Percentiles rank a stretch among this genome's conserved stretches.
phyloP scores from a whole-genome alignment of 1,139 yeast genomes.

The Candida labiduridarum region DNA sequence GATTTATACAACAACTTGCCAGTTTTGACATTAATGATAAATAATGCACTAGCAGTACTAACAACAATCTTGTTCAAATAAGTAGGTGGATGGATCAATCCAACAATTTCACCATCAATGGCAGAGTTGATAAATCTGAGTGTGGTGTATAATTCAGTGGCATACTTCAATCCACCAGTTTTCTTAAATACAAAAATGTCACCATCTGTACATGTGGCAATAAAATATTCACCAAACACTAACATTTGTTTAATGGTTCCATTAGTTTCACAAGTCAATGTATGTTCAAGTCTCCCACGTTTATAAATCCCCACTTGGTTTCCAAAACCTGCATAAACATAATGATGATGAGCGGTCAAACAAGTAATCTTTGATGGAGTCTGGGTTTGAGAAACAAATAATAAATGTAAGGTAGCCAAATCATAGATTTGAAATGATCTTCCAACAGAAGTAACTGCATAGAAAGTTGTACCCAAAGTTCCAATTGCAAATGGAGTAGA shows the following conservation, averaged over 20 bases:
- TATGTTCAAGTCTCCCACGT: conserved; percentile 75
- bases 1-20: conserved; percentile 72
- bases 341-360: conserved; percentile 80
- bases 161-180: conserved; percentile 47
- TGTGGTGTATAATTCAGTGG: conserved; percentile 69
- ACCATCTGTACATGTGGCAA: conserved; percentile 58
- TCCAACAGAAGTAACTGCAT: conserved; percentile 89
- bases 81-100: conserved; percentile 83
- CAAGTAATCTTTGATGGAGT: conserved; percentile 71
- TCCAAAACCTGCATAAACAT: conserved; percentile 79
- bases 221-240: conserved; percentile 79
- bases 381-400: conserved; percentile 84
- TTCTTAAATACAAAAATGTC: conserved; percentile 67
- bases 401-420: conserved; percentile 80
- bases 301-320: conserved; percentile 74
- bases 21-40: conserved; percentile 75
- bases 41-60: conserved; percentile 62
- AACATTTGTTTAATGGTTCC: conserved; percentile 51
- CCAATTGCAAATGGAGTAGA: conserved; percentile 86
- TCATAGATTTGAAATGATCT: conserved; percentile 90
- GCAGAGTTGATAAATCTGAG: conserved; percentile 52
- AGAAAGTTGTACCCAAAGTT: conserved; percentile 83
- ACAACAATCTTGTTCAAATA: conserved; percentile 86
- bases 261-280: conserved; percentile 40
- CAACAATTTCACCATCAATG: conserved; percentile 70